A percentile compares a stretch with the other conserved stretches of the same genome.
Evolutionary conservation across 2,329 filamentous ascomycete species (phyloP).

Genomic region (Trichophyton rubrum): DNA sequence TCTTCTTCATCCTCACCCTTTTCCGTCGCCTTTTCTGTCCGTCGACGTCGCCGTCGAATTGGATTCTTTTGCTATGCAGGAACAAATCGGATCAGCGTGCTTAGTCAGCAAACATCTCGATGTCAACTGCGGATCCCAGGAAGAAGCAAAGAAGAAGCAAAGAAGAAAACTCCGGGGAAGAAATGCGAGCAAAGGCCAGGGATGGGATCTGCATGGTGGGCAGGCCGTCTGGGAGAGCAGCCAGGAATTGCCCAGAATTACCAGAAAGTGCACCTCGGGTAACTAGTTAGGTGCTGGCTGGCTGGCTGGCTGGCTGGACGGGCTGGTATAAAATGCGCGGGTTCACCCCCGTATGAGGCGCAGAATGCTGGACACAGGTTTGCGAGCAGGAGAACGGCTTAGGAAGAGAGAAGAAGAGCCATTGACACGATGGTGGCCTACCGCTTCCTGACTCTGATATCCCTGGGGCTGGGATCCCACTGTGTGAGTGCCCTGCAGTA

Average conservation of each 20-base stretch:
- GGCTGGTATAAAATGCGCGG: not conserved
- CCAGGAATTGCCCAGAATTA: not conserved
- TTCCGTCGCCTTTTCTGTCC: not conserved
- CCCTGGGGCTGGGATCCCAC: not conserved
- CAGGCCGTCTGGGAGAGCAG: no score
- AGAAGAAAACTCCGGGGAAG: no score
- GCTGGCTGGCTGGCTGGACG: not conserved
- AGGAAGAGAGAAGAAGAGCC: not conserved
- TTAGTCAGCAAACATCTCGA: not conserved
- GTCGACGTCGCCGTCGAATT: not conserved
- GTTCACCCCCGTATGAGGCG: not conserved
- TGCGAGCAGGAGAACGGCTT: not conserved
- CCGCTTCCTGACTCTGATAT: not conserved
- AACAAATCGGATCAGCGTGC: not conserved
- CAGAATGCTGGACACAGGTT: not conserved
- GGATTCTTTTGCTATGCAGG: not conserved
- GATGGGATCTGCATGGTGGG: no score
- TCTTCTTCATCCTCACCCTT: not conserved
- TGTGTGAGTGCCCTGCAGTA: slow-evolving; percentile 3
- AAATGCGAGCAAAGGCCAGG: no score
- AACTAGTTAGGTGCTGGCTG: not conserved
- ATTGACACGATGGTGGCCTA: slow-evolving; percentile 1
- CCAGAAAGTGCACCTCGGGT: not conserved
- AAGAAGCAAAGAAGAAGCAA: no score
- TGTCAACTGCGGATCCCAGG: no score